Evolutionary conservation across 805 yeast genomes (phyloP), one percentile per base, ranked within the genome.

Genomic region (Ogataea saltuana): DNA sequence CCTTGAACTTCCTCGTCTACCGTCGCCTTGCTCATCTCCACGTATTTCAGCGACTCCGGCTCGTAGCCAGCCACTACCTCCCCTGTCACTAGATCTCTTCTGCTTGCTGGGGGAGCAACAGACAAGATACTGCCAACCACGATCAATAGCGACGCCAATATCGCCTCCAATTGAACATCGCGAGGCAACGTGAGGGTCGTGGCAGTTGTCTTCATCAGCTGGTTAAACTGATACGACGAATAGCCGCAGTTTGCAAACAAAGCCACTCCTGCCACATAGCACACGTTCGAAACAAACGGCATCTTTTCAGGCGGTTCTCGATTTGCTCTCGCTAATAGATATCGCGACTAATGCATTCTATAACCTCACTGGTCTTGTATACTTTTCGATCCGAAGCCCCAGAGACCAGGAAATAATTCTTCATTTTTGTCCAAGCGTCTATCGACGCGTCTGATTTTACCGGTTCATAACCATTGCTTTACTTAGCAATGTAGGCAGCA

Each of bases 171-270:
- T 23, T 67, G 57, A 18, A 83, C 70, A 54, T 78, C 83, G 6
- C 56, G 37, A 2, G 80, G 80, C 32, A 75, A 10, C 53, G 46
- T 34, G 28, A 46, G 31, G 16, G 46, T 23, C 6, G 26, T 16
- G 9, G 27, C 15, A n/a, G 36, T 31, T 6, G 52, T 38, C 48
- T 69, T 59, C 18, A 58, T 42, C 26, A 70, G 59, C 52, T 71
- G 73, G 52, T 72, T 72, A 59, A 69, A 70, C 53, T 78, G 81
- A 49, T 71, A 74, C 2, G 82, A 70, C 6, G 83, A 78, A 49
- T 75, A 77, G 1, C 74, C 79, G 1, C 81, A 71, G 54, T 79
- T 82, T 1, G 68, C 38, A 27, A 78, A 63, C 34, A 59, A 33
- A 3, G 53, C 21, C 9, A 44, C 21, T 11, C 59, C 59, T 10